A percentile compares a stretch with the other conserved stretches of the same genome.
Conservation (phyloP, 1,139 yeast genomes). For the Blastobotrys illinoisensis region DNA sequence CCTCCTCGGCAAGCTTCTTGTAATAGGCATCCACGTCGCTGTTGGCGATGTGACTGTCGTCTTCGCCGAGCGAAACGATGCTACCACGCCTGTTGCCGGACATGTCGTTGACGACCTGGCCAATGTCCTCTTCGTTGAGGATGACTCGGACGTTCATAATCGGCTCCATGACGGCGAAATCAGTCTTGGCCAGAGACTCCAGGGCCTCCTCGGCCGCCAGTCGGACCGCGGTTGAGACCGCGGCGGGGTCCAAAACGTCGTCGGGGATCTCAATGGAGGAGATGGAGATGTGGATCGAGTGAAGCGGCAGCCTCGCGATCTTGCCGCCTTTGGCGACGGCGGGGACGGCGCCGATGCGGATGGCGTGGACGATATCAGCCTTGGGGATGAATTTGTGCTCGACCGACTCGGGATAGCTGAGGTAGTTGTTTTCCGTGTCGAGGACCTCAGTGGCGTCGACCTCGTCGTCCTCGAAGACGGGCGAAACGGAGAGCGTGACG, state of each 20-base stretch:
- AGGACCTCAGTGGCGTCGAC: conserved; percentile 28
- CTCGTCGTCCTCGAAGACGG: conserved; percentile 42
- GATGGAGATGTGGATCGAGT: conserved; percentile 53
- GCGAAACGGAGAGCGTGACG: conserved; percentile 45
- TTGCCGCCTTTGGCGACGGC: conserved; percentile 79
- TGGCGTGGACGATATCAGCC: conserved; percentile 28
- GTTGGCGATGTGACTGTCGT: conserved; percentile 26
- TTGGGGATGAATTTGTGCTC: conserved; percentile 27
- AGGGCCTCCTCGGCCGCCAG: conserved; percentile 40
- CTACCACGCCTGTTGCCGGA: conserved; percentile 66
- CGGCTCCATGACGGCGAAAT: conserved; percentile 70
- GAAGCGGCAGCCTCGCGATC: conserved; percentile 54
- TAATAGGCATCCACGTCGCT: conserved; percentile 21
- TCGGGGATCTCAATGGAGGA: conserved; percentile 50
- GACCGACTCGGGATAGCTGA: conserved; percentile 35
- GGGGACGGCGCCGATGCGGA: conserved; percentile 45
- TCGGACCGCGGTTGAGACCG: conserved; percentile 44
- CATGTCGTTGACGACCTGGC: conserved; percentile 77
- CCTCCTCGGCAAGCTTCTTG: conserved; percentile 27
- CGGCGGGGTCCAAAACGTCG: conserved; percentile 41
- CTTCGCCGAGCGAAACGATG: conserved; percentile 44
- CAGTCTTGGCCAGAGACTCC: conserved; percentile 23
- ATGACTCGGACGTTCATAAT: conserved; percentile 72
- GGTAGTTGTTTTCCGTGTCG: conserved; percentile 35
- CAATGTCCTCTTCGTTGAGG: conserved; percentile 67